Evolutionary conservation across 2,329 filamentous ascomycete species (phyloP).

Genomic region (Alternaria ventricosa): DNA sequence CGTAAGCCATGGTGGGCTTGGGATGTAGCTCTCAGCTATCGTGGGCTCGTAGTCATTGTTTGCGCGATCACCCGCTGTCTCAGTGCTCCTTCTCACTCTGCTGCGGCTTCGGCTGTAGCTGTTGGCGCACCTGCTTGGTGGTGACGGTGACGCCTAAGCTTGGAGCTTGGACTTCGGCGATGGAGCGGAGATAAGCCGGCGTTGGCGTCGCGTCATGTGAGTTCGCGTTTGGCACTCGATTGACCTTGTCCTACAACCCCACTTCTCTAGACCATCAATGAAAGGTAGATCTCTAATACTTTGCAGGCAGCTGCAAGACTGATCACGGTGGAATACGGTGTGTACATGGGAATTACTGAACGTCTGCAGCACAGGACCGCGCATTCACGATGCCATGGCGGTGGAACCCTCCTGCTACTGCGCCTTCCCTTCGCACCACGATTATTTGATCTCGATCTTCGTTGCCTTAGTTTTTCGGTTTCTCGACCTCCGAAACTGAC

Average conservation of each 20-base stretch:
- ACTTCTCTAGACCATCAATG: not conserved
- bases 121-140: not conserved
- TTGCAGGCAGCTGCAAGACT: not conserved
- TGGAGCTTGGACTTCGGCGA: conserved; percentile 14
- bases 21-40: conserved; percentile 16
- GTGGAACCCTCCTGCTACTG: not conserved
- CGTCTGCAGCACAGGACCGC: not conserved
- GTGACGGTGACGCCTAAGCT: conserved; percentile 12
- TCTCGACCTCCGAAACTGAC: not conserved
- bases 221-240: not conserved
- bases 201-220: conserved; percentile 4
- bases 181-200: conserved; percentile 12
- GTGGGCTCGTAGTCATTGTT: conserved; percentile 20
- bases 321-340: not conserved
- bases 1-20: conserved; percentile 68
- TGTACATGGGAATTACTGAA: not conserved
- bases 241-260: not conserved
- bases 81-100: not conserved
- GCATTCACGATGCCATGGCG: not conserved
- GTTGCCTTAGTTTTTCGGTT: not conserved
- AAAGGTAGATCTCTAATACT: not conserved
- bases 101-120: conserved; percentile 5
- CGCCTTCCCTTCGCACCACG: not conserved
- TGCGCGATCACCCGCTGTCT: conserved; percentile 14
- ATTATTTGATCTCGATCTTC: not conserved